Conservation (phyloP, 257 asterid species). For the Forsythia viridissima region DNA sequence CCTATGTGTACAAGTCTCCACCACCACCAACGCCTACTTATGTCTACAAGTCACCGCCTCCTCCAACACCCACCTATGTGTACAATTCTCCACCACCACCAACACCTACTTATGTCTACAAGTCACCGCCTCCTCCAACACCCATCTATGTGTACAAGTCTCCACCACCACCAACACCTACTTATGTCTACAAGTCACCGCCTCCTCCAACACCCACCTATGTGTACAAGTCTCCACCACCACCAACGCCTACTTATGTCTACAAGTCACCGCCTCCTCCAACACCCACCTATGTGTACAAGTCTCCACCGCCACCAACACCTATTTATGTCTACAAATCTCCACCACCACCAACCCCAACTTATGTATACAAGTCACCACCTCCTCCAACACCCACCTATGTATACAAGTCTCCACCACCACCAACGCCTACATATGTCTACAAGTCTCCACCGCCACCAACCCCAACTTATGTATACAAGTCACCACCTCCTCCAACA, state of each 20-base stretch:
- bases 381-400: slow-evolving; percentile 25
- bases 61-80: slow-evolving; percentile 22
- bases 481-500: slow-evolving; percentile 33
- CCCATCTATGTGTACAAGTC: slow-evolving; percentile 33
- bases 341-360: slow-evolving; percentile 29
- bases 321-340: slow-evolving; percentile 23
- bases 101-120: slow-evolving; percentile 21
- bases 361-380: not conserved
- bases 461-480: slow-evolving; percentile 33
- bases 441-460: slow-evolving; percentile 38
- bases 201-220: slow-evolving; percentile 36
- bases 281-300: not conserved
- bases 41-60: slow-evolving; percentile 30
- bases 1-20: slow-evolving; percentile 24
- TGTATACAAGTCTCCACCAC: slow-evolving; percentile 30
- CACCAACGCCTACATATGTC: slow-evolving; percentile 20
- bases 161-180: slow-evolving; percentile 29
- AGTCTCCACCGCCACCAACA: slow-evolving; percentile 18
- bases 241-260: slow-evolving; percentile 16
- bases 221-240: slow-evolving; percentile 21
- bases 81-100: slow-evolving; percentile 29
- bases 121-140: slow-evolving; percentile 33
- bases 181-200: slow-evolving; percentile 27
- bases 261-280: slow-evolving; percentile 44
- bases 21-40: slow-evolving; percentile 31